Evolutionary conservation across 495 filamentous ascomycete species (phyloP), one percentile per base, ranked within the genome.

Genomic region (Trichoderma reesei): DNA sequence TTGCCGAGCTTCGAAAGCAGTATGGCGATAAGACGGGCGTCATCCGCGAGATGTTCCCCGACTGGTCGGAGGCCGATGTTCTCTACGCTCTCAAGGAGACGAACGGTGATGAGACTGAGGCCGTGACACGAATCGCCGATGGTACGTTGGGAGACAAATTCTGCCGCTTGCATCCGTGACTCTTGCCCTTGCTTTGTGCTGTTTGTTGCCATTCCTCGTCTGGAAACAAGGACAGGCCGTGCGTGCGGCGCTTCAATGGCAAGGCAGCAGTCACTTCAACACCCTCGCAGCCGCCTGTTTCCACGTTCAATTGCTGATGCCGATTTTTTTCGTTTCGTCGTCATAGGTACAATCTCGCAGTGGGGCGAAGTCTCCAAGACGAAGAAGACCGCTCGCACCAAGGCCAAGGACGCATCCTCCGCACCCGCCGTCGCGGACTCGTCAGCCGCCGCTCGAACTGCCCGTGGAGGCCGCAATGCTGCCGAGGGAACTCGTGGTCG

Each of bases 301-400:
- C n/a, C 46, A 26, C n/a, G 10, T 41, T 42, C 36, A 41, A 48
- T 68, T 65, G 64, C 68, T 78, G 63, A 76, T 48, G 16, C 20
- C 68, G 66, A 56, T 56, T 37, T 42, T 66, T 31, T 51, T 60
- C 20, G 60, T 26, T 18, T 18, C 54, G 26, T 41, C 59, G 38
- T 60, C 59, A 37, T 70, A 97, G 93, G 93, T 67, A 87, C 86
- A 64, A 88, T 96, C 68, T 86, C 91, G 66, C 91, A 93, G 80
- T 99, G 95, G 89, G 90, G 87, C 66, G 91, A 96, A 76, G 92
- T 98, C 71, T 90, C 93, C 78, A 96, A 96, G 82, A 87, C 88
- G 74, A 88, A 86, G 72, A 90, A 91, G 76, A 90, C 94, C 72
- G 82, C 85, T 68, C 87, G 86, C 67, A 84, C 93, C 61, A 99